phyloP scores from a whole-genome alignment of 495 filamentous ascomycete genomes.

The Sphaerosporella brunnea region DNA sequence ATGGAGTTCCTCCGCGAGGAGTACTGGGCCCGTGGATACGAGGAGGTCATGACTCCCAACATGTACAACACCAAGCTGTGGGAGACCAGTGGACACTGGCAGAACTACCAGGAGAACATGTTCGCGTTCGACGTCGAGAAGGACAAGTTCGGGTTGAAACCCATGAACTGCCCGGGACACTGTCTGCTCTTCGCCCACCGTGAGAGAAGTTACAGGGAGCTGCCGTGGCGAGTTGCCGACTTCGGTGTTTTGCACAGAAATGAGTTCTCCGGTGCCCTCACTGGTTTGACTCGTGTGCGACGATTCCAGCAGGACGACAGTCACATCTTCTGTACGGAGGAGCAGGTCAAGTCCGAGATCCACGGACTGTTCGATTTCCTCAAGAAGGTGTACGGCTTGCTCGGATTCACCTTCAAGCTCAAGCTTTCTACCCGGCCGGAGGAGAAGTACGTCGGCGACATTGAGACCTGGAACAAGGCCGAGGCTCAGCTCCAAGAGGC shows the following conservation, averaged over 20 bases:
- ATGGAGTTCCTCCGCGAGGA: slow-evolving; percentile 61
- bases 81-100: slow-evolving; percentile 90
- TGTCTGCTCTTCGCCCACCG: slow-evolving; percentile 59
- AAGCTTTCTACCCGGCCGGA: slow-evolving; percentile 78
- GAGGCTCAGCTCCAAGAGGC: slow-evolving; percentile 61
- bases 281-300: slow-evolving; percentile 75
- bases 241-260: slow-evolving; percentile 92
- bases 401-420: slow-evolving; percentile 90
- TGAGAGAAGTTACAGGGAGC: slow-evolving; percentile 67
- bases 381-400: slow-evolving; percentile 61
- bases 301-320: slow-evolving; percentile 91
- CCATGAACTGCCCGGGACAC: slow-evolving; percentile 96
- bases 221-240: slow-evolving; percentile 80
- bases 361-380: slow-evolving; percentile 79
- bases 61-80: slow-evolving; percentile 84
- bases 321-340: slow-evolving; percentile 77
- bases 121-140: slow-evolving; percentile 85
- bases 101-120: slow-evolving; percentile 94
- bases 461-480: slow-evolving; percentile 76
- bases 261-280: slow-evolving; percentile 80
- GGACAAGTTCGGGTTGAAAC: slow-evolving; percentile 71
- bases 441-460: slow-evolving; percentile 72
- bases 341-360: slow-evolving; percentile 70
- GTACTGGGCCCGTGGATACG: slow-evolving; percentile 86
- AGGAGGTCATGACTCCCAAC: slow-evolving; percentile 89